Evolutionary conservation across 2,329 filamentous ascomycete species (phyloP), one percentile per base, ranked within the genome.

Genomic region (Nemania sp.): DNA sequence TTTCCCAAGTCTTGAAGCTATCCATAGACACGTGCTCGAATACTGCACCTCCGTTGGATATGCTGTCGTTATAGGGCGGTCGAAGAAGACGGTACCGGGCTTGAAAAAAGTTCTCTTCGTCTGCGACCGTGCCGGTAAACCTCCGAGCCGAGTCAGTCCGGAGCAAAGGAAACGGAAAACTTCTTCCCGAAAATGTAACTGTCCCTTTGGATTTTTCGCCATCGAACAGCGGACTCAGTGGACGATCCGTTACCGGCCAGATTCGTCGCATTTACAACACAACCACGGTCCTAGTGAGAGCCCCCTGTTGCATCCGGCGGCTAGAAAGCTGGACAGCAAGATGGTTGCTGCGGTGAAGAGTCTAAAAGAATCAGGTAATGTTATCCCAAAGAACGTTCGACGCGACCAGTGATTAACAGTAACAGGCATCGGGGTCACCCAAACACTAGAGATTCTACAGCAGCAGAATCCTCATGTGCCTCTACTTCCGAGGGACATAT

Each of bases 181-280:
- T 1, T 87, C 86, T 9, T 88, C 86, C n/a, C 80, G 86, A 47
- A 89, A 89, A 68, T 88, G 86, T 68, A 86, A 88, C 67, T 89
- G 86, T 64, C 84, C 85, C 32, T 89, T 89, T 71, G 86, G 86
- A n/a, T 88, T 89, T 72, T 89, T 88, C 65, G 86, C 86, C 57
- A 86, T 89, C 40, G 86, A 89, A 72, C 85, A 88, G 69, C 80
- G 86, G 60, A 87, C 85, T 0, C 85, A 88, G 66, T 89, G 86
- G 86, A 85, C 85, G 0, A 83, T 89, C 59, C 80, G 86, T 54
- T 88, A 88, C 68, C 82, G 86, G 4, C 86, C 86, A 2, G 83
- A 88, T 63, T 73, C 78, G 5, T 70, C 78, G 53, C 86, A 88
- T 69, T 75, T 88, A 42, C 74, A 79, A 57, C 86, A 89, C 72